Conservation (phyloP, 176 grass and related monocot species). For the Ensete glaucum region DNA sequence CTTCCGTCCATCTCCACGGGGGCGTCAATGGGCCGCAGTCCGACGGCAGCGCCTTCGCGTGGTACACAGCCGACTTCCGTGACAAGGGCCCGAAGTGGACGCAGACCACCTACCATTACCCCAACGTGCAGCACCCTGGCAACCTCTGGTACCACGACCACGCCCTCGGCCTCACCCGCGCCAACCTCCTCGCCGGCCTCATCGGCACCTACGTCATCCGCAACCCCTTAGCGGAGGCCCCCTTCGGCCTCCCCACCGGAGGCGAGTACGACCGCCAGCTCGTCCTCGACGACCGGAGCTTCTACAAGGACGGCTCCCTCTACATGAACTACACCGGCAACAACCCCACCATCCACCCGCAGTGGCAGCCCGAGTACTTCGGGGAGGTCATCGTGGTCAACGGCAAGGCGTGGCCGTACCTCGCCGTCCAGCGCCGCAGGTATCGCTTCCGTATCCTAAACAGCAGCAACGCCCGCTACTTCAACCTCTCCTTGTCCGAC, state of each 20-base stretch:
- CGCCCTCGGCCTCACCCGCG: conserved; percentile 51
- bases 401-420: conserved; percentile 71
- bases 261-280: conserved; percentile 40
- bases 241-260: conserved; percentile 41
- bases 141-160: conserved; percentile 74
- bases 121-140: conserved; percentile 53
- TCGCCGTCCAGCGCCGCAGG: conserved; percentile 34
- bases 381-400: conserved; percentile 49
- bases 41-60: conserved; percentile 48
- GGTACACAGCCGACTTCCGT: conserved; percentile 54
- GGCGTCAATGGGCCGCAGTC: conserved; percentile 40
- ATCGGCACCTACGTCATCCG: conserved; percentile 54
- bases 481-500: conserved; percentile 45
- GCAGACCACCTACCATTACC: conserved; percentile 36
- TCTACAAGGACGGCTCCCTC: conserved; percentile 42
- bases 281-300: conserved; percentile 59
- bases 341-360: conserved; percentile 27
- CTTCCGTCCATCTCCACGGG: conserved; percentile 72
- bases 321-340: conserved; percentile 52
- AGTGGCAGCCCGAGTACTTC: conserved; percentile 78
- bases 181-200: conserved; percentile 72
- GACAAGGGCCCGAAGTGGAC: conserved; percentile 35
- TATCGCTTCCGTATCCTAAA: conserved; percentile 60
- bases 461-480: conserved; percentile 59
- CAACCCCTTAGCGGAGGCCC: conserved; percentile 16